A percentile compares a stretch with the other conserved stretches of the same genome.
phyloP scores from a whole-genome alignment of 306 rosid genomes.

The Trifolium dubium region DNA sequence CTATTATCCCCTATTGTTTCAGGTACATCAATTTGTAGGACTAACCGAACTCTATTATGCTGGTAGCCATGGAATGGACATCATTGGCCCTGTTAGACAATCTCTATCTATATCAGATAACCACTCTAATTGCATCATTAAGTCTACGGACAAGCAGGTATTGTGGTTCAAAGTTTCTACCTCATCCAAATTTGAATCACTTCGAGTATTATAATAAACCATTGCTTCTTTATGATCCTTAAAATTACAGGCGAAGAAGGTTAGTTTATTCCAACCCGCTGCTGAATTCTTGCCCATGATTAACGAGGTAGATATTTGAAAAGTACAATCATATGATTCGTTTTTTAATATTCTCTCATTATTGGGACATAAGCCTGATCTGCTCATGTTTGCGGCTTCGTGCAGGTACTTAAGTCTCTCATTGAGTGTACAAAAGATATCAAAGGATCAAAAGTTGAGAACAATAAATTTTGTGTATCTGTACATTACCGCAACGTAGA shows the following conservation, averaged over 20 bases:
- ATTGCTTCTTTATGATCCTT: not conserved
- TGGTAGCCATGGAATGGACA: constrained; percentile 99
- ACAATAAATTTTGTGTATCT: constrained; percentile 89
- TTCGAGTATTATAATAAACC: not conserved
- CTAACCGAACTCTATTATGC: constrained; percentile 90
- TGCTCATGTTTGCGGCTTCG: constrained; percentile 26
- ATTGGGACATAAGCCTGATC: constrained; percentile 27
- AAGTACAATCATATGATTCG: constrained; percentile 15
- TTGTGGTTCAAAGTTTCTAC: constrained; percentile 23
- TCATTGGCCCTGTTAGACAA: constrained; percentile 76
- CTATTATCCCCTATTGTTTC: constrained; percentile 20
- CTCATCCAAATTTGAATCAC: not conserved
- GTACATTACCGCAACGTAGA: constrained; percentile 97
- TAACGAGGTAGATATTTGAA: constrained; percentile 57
- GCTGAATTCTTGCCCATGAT: constrained; percentile 83
- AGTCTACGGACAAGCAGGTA: constrained; percentile 67
- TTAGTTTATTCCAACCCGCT: constrained; percentile 91
- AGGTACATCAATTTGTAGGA: constrained; percentile 87
- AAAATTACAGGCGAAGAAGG: constrained; percentile 73
- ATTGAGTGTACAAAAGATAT: constrained; percentile 68
- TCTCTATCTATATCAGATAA: constrained; percentile 54
- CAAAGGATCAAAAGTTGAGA: constrained; percentile 78
- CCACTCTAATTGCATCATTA: constrained; percentile 52
- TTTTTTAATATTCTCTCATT: constrained; percentile 22
- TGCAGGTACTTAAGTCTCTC: constrained; percentile 69